Conservation (phyloP, 768 basidiomycete species). For the Pulveroboletus ravenelii region DNA sequence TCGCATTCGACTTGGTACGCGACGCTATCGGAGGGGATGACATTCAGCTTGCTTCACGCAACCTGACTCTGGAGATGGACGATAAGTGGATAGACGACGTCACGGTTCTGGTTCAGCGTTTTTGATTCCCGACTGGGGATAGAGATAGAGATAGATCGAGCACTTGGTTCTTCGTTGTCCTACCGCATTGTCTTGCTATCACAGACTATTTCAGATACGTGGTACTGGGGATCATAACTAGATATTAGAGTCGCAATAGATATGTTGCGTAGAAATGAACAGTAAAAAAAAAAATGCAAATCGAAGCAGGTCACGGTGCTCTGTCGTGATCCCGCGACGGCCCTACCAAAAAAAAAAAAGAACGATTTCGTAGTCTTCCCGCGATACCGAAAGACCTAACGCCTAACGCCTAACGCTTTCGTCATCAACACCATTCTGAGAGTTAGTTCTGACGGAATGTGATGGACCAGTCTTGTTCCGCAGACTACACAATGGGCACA, state of each 20-base stretch:
- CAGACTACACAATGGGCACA: slow-evolving; percentile 53
- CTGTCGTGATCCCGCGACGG: not conserved
- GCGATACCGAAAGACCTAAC: not conserved
- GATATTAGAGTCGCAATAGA: slow-evolving; percentile 7
- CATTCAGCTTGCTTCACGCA: slow-evolving; percentile 36
- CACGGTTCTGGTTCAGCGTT: slow-evolving; percentile 41
- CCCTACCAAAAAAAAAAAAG: not conserved
- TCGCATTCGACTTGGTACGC: slow-evolving; percentile 39
- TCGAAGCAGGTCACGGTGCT: not conserved
- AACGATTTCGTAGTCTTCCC: not conserved
- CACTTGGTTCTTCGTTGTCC: not conserved
- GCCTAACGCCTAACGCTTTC: slow-evolving; percentile 22
- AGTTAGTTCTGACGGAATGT: slow-evolving; percentile 19
- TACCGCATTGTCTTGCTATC: not conserved
- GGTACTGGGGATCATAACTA: slow-evolving; percentile 6
- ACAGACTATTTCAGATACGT: slow-evolving; percentile 4
- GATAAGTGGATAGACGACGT: slow-evolving; percentile 50
- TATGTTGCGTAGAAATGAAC: slow-evolving; percentile 11
- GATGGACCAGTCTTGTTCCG: slow-evolving; percentile 33
- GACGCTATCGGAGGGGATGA: slow-evolving; percentile 43
- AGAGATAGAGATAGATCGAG: not conserved
- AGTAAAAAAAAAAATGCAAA: slow-evolving; percentile 7
- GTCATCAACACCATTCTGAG: slow-evolving; percentile 11
- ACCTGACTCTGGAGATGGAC: slow-evolving; percentile 46
- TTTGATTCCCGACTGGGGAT: slow-evolving; percentile 18